Evolutionary conservation across 2,329 filamentous ascomycete species (phyloP).

Genomic region (Neofusicoccum kwambonambiense): DNA sequence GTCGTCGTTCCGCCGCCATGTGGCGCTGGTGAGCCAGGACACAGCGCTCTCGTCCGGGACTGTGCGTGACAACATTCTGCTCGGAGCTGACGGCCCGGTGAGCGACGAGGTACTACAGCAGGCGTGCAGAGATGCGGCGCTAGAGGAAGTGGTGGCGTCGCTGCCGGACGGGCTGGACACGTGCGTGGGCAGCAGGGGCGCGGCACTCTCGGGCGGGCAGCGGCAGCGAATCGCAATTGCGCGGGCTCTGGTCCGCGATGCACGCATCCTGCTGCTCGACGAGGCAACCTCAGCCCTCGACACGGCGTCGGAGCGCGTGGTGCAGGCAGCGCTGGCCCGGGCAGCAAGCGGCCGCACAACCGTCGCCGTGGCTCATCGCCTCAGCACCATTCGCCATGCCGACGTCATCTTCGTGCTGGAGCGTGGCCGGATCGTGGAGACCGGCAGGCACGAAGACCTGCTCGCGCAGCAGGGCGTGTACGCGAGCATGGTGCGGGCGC

Average conservation of each 20-base stretch:
- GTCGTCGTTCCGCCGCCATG: conserved; percentile 74
- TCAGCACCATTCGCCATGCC: conserved; percentile 91
- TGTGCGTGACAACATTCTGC: conserved; percentile 76
- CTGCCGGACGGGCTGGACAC: conserved; percentile 75
- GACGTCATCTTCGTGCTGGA: conserved; percentile 98
- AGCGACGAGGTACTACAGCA: conserved; percentile 70
- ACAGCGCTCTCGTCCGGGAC: conserved; percentile 87
- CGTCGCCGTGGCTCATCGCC: conserved; percentile 87
- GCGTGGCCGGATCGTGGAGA: conserved; percentile 80
- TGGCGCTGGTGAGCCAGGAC: conserved; percentile 86
- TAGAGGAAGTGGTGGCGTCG: conserved; percentile 27
- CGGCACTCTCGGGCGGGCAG: conserved; percentile 81
- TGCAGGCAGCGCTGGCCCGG: conserved; percentile 76
- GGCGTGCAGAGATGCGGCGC: conserved; percentile 70
- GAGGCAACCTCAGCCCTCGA: conserved; percentile 39
- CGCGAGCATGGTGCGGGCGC: conserved; percentile 28
- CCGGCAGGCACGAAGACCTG: conserved; percentile 70
- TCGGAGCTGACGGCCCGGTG: conserved; percentile 67
- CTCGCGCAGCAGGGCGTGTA: conserved; percentile 43
- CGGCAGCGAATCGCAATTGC: conserved; percentile 92
- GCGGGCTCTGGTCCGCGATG: conserved; percentile 78
- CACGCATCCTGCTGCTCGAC: conserved; percentile 64
- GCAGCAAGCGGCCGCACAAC: conserved; percentile 86
- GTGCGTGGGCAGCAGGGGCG: conserved; percentile 81
- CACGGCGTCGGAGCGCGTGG: conserved; percentile 63